A percentile compares a stretch with the other conserved stretches of the same genome.
Evolutionary conservation across 2,329 filamentous ascomycete genomes (phyloP).

Genomic region (Didymella glomerata): DNA sequence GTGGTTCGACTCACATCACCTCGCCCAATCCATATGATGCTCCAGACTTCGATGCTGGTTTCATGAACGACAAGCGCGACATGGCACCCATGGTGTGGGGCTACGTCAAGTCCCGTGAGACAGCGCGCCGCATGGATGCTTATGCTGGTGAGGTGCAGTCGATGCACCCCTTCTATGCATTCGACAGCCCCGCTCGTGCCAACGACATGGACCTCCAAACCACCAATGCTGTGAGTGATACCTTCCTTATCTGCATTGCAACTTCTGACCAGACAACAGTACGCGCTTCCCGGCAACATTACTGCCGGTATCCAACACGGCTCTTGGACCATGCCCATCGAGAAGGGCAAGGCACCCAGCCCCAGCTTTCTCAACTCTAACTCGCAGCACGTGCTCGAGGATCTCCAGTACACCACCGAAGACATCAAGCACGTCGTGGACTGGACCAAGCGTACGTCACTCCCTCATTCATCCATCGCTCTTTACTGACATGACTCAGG

Average conservation of each 20-base stretch:
- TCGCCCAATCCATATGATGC: constrained; percentile 76
- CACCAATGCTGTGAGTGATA: constrained; percentile 64
- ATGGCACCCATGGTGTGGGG: constrained; percentile 84
- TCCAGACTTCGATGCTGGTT: constrained; percentile 81
- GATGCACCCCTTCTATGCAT: constrained; percentile 76
- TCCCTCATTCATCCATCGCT: background rate
- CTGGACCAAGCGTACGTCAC: constrained; percentile 57
- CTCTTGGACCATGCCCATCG: constrained; percentile 70
- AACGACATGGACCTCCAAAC: constrained; percentile 78
- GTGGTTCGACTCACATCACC: constrained; percentile 74
- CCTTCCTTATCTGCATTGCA: background rate
- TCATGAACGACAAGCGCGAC: constrained; percentile 86
- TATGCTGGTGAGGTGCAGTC: constrained; percentile 74
- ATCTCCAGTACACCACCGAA: constrained; percentile 70
- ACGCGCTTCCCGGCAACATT: constrained; percentile 76
- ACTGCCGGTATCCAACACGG: constrained; percentile 77
- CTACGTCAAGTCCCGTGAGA: constrained; percentile 84
- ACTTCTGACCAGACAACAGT: constrained; percentile 48
- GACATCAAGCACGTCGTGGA: constrained; percentile 74
- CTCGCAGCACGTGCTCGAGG: constrained; percentile 65
- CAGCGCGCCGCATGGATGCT: constrained; percentile 77
- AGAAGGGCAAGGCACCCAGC: constrained; percentile 62
- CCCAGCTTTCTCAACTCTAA: constrained; percentile 69
- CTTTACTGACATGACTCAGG: constrained; percentile 28
- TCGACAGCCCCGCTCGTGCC: constrained; percentile 72